Conservation (phyloP, 257 asterid genomes). For the Nicotiana knightiana region DNA sequence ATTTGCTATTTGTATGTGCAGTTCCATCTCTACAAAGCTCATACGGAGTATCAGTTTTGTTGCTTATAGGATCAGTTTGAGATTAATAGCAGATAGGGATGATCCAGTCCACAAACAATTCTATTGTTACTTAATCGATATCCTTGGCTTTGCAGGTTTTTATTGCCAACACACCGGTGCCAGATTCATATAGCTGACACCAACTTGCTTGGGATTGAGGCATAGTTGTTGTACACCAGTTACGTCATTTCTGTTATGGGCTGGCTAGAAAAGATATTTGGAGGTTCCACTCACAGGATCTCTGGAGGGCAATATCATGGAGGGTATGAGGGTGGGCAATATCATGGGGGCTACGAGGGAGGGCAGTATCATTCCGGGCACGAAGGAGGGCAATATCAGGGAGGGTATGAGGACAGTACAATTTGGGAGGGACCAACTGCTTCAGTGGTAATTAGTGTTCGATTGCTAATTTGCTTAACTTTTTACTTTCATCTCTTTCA, state of each 20-base stretch:
- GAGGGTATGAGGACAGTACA: constrained; percentile 55
- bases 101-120: neutral
- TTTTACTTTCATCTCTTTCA: neutral
- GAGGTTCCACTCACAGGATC: constrained; percentile 89
- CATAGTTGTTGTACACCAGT: neutral
- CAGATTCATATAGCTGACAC: neutral
- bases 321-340: constrained; percentile 44
- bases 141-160: constrained; percentile 4
- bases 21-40: neutral
- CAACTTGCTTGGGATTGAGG: neutral
- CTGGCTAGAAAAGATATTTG: constrained; percentile 21
- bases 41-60: neutral
- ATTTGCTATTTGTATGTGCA: neutral
- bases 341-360: constrained; percentile 59
- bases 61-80: neutral
- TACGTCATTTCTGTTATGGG: neutral
- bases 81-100: neutral
- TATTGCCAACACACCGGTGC: neutral
- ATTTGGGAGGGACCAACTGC: constrained; percentile 58
- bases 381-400: constrained; percentile 63
- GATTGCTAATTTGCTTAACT: neutral
- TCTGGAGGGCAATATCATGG: constrained; percentile 59
- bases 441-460: constrained; percentile 40
- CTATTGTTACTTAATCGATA: neutral
- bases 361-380: constrained; percentile 31